Evolutionary conservation across 2,329 filamentous ascomycete species (phyloP).

Genomic region (Ophiostoma novo-ulmi): DNA sequence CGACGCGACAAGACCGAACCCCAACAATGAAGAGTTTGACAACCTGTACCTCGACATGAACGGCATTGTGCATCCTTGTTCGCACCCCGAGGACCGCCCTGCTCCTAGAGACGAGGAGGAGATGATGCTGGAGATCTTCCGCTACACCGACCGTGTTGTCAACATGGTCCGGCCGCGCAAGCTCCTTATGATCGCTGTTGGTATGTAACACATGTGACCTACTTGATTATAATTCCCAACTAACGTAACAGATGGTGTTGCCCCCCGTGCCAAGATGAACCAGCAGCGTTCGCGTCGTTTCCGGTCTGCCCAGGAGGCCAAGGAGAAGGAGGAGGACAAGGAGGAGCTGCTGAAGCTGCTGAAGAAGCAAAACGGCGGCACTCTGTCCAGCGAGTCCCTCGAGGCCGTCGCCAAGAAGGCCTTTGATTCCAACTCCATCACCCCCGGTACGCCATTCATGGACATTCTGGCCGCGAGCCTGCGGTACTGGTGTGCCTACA

Average conservation of each 20-base stretch:
- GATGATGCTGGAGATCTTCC: slow-evolving; percentile 99
- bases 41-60: slow-evolving; percentile 99
- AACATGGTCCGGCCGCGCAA: slow-evolving; percentile 98
- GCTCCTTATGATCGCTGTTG: slow-evolving; percentile 93
- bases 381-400: slow-evolving; percentile 55
- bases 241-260: slow-evolving; percentile 70
- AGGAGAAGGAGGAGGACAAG: slow-evolving; percentile 89
- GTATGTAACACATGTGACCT: slow-evolving; percentile 45
- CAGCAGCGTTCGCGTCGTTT: slow-evolving; percentile 96
- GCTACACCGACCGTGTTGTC: slow-evolving; percentile 96
- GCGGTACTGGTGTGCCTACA: slow-evolving; percentile 96
- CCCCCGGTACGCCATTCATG: slow-evolving; percentile 97
- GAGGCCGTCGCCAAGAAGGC: slow-evolving; percentile 73
- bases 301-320: slow-evolving; percentile 86
- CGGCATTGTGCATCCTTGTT: slow-evolving; percentile 97
- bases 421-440: slow-evolving; percentile 84
- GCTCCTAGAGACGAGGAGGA: slow-evolving; percentile 92
- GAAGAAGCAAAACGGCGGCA: slow-evolving; percentile 68
- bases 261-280: slow-evolving; percentile 98
- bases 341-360: slow-evolving; percentile 80
- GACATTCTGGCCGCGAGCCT: slow-evolving; percentile 84
- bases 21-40: slow-evolving; percentile 96
- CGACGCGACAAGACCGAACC: slow-evolving; percentile 78
- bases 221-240: not conserved
- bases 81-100: slow-evolving; percentile 89